Evolutionary conservation across 805 yeast genomes (phyloP).

Genomic region (Komagataella kurtzmanii): DNA sequence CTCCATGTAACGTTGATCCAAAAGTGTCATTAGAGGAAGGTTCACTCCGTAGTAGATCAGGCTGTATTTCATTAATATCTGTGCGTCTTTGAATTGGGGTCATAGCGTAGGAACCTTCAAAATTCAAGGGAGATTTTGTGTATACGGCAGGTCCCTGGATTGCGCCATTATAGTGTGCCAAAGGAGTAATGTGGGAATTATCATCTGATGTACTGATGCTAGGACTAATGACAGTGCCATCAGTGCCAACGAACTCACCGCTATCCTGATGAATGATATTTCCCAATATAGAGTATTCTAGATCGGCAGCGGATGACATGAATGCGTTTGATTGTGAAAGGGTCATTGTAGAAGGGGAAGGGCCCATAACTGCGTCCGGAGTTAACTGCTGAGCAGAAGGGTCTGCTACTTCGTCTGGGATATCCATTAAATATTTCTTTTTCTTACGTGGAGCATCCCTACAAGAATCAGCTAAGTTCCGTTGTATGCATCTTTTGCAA

Average conservation of each 20-base stretch:
- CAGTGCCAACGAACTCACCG: constrained; percentile 17
- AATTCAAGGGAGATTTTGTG: not conserved
- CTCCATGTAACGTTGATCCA: constrained; percentile 3
- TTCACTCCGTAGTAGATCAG: not conserved
- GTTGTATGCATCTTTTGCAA: constrained; percentile 61
- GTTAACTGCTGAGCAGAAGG: not conserved
- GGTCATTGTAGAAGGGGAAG: not conserved
- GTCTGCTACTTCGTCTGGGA: constrained; percentile 17
- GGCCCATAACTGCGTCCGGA: not conserved
- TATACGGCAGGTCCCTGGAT: not conserved
- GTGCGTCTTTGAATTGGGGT: not conserved
- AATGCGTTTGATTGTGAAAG: constrained; percentile 19
- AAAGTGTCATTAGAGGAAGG: not conserved
- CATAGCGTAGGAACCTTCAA: not conserved
- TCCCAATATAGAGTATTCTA: constrained; percentile 59
- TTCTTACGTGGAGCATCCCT: constrained; percentile 82
- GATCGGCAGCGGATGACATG: constrained; percentile 57
- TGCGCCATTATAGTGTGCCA: not conserved
- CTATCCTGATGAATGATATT: constrained; percentile 37
- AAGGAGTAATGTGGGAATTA: not conserved
- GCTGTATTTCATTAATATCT: not conserved
- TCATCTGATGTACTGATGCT: constrained; percentile 21
- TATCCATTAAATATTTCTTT: constrained; percentile 67
- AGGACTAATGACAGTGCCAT: constrained; percentile 11
- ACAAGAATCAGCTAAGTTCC: constrained; percentile 61